Evolutionary conservation across 2,329 filamentous ascomycete species (phyloP).

Genomic region (Fusarium coicis): DNA sequence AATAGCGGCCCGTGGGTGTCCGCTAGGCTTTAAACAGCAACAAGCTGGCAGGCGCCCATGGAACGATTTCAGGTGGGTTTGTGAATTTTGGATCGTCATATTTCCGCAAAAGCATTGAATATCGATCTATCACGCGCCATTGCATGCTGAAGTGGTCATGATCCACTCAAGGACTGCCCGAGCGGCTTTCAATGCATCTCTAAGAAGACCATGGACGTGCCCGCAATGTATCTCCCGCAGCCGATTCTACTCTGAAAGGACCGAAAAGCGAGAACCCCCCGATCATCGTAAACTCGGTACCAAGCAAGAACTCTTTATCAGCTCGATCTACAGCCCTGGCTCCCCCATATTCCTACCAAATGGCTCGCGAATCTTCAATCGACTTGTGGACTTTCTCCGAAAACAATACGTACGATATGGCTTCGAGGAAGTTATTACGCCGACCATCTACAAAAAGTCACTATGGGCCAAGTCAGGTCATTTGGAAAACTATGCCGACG

Average conservation of each 20-base stretch:
- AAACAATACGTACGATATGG: conserved; percentile 87
- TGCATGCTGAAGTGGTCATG: conserved; percentile 41
- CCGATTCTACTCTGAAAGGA: conserved; percentile 47
- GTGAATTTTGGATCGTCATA: conserved; percentile 22
- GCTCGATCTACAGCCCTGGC: conserved; percentile 82
- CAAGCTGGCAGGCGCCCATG: conserved; percentile 28
- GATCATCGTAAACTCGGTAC: conserved; percentile 71
- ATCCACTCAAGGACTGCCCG: conserved; percentile 44
- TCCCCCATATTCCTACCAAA: conserved; percentile 87
- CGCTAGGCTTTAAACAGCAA: conserved; percentile 42
- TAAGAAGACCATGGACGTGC: conserved; percentile 47
- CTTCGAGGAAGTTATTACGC: conserved; percentile 88
- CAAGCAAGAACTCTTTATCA: conserved; percentile 82
- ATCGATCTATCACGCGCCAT: conserved; percentile 21
- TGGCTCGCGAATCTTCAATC: conserved; percentile 85
- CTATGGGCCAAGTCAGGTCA: conserved; percentile 89
- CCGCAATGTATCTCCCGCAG: conserved; percentile 45
- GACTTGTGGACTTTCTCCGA: conserved; percentile 82
- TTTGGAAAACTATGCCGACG: conserved; percentile 88
- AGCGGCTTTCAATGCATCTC: conserved; percentile 26
- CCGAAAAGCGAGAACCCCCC: conserved; percentile 50
- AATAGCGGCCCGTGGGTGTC: conserved; percentile 31
- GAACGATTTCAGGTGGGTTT: conserved; percentile 5
- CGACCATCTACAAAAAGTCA: conserved; percentile 89
- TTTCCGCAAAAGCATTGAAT: conserved; percentile 3